These are phyloP conservation scores for Talaromyces marneffei DNA, from an alignment of 2,329 filamentous ascomycete genomes.

Conservation along the genomic window DNA sequence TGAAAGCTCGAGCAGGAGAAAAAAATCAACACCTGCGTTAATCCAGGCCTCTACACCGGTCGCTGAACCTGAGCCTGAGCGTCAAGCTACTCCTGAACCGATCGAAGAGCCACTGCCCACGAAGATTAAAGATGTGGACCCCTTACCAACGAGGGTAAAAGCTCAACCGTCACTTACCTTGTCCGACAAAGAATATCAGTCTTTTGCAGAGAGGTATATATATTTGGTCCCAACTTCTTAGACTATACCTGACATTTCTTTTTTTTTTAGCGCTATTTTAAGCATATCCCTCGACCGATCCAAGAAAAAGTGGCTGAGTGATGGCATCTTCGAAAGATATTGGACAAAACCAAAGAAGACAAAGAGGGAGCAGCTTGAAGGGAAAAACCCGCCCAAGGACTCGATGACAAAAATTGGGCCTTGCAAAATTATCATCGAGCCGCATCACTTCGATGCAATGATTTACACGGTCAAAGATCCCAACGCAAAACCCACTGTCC, in stretches of 20 bases:
- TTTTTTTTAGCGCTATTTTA: slow-evolving; percentile 47
- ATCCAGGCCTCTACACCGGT: slow-evolving; percentile 26
- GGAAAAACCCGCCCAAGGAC: slow-evolving; percentile 46
- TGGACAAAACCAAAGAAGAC: slow-evolving; percentile 55
- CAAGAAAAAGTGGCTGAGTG: slow-evolving; percentile 51
- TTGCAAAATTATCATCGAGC: slow-evolving; percentile 57
- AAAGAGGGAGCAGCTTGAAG: slow-evolving; percentile 45
- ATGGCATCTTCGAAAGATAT: slow-evolving; percentile 52
- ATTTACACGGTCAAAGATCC: slow-evolving; percentile 52
- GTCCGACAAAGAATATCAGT: slow-evolving; percentile 52
- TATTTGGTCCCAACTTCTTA: not conserved
- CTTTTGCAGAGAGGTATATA: slow-evolving; percentile 50
- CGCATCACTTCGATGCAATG: slow-evolving; percentile 56
- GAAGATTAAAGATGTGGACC: slow-evolving; percentile 48
- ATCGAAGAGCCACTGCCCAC: slow-evolving; percentile 44
- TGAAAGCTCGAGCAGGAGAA: slow-evolving; percentile 28
- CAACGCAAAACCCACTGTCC: slow-evolving; percentile 33
- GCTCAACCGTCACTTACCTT: slow-evolving; percentile 44
- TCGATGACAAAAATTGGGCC: slow-evolving; percentile 52
- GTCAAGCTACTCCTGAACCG: slow-evolving; percentile 24
- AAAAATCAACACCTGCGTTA: slow-evolving; percentile 19
- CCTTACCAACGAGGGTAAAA: slow-evolving; percentile 49
- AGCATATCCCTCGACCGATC: slow-evolving; percentile 54
- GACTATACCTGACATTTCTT: slow-evolving; percentile 16
- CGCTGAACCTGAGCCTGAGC: slow-evolving; percentile 22